These are phyloP conservation scores for Phytopythium litorale DNA, from an alignment of 352 stramenopile genomes.

Conservation along the genomic window DNA sequence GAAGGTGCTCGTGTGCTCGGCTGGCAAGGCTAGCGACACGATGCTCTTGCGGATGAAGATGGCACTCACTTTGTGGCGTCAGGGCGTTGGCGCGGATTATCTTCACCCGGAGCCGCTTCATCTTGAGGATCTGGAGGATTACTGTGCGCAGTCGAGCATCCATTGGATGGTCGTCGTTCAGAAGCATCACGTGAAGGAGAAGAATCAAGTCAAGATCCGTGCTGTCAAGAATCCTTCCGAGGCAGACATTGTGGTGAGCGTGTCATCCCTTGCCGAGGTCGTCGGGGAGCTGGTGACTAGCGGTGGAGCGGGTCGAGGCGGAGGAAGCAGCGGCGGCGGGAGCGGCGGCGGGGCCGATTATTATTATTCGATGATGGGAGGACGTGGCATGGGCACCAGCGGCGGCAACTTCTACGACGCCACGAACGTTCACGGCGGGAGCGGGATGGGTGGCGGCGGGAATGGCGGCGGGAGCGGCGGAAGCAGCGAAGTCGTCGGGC, in stretches of 20 bases:
- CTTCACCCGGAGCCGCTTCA: constrained; percentile 78
- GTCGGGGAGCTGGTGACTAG: constrained; percentile 45
- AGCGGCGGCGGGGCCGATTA: constrained; percentile 9
- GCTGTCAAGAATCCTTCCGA: constrained; percentile 66
- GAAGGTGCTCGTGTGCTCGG: constrained; percentile 74
- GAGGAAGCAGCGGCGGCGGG: constrained; percentile 8
- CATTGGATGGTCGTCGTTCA: constrained; percentile 86
- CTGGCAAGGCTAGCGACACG: constrained; percentile 65
- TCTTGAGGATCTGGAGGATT: constrained; percentile 80
- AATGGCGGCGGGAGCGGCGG: constrained; percentile 3
- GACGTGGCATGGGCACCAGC: constrained; percentile 8
- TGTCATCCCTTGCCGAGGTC: constrained; percentile 58
- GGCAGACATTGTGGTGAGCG: constrained; percentile 60
- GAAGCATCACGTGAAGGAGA: constrained; percentile 79
- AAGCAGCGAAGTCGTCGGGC: constrained; percentile 5
- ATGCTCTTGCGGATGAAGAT: constrained; percentile 79
- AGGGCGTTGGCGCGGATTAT: constrained; percentile 74
- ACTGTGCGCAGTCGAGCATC: constrained; percentile 70
- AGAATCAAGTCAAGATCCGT: constrained; percentile 83
- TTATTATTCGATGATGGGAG: constrained; percentile 10
- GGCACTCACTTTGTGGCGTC: constrained; percentile 65
- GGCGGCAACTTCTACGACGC: constrained; percentile 23
- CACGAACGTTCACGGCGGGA: constrained; percentile 17
- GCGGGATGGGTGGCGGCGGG: constrained; percentile 7
- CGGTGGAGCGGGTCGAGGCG: constrained; percentile 10